Evolutionary conservation across 805 yeast species (phyloP).

Genomic region (Yamadazyma philogaea): DNA sequence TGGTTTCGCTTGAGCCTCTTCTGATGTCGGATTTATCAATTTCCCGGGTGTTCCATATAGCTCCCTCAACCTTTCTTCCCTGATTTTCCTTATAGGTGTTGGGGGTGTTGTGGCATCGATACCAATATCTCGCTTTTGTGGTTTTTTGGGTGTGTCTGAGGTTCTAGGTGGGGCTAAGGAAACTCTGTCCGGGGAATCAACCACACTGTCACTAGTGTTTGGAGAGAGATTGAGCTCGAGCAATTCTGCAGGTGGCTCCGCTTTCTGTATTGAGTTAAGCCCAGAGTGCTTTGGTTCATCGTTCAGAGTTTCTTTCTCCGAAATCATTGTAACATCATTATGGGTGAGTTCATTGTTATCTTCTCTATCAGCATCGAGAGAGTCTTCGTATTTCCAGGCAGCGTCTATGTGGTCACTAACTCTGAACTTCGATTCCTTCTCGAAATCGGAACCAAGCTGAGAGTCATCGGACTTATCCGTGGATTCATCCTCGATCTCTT

Average conservation of each 20-base stretch:
- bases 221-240: constrained; percentile 17
- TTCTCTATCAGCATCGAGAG: constrained; percentile 39
- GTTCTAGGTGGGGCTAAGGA: constrained; percentile 15
- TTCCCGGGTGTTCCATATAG: constrained; percentile 3
- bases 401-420: constrained; percentile 32
- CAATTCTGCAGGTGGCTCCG: neutral
- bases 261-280: neutral
- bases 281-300: neutral
- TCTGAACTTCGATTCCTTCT: constrained; percentile 7
- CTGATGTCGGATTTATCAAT: neutral
- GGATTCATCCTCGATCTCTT: neutral
- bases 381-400: constrained; percentile 37
- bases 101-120: constrained; percentile 22
- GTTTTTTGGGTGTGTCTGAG: constrained; percentile 10
- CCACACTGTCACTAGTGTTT: constrained; percentile 12
- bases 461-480: neutral
- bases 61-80: constrained; percentile 10
- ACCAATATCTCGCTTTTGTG: constrained; percentile 10
- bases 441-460: neutral
- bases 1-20: neutral
- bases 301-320: neutral
- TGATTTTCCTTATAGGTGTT: constrained; percentile 12
- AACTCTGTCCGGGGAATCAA: constrained; percentile 18
- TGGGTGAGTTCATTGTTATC: constrained; percentile 31
- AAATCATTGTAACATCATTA: constrained; percentile 17